Evolutionary conservation across 1,284 basidiomycete genomes (phyloP).

Genomic region (Cryptococcus amylolentus): DNA sequence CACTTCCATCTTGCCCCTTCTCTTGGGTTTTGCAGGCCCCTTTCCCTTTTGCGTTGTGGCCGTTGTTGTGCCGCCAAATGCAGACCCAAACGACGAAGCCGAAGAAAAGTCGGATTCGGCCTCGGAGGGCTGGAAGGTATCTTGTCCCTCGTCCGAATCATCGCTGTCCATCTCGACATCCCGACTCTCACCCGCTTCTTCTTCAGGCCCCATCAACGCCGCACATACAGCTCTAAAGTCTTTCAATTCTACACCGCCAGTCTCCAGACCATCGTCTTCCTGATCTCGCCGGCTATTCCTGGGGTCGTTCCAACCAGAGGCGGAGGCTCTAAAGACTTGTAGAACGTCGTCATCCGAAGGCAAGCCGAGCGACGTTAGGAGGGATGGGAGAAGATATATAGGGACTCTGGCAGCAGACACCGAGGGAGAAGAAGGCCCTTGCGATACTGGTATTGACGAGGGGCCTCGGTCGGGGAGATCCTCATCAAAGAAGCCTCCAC

Average conservation of each 20-base stretch:
- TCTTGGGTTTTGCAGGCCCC: constrained; percentile 8
- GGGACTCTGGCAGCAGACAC: constrained; percentile 15
- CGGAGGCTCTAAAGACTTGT: constrained; percentile 40
- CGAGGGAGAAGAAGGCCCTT: background rate
- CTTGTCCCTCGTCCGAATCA: constrained; percentile 18
- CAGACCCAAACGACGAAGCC: constrained; percentile 8
- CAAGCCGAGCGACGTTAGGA: constrained; percentile 37
- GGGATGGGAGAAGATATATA: constrained; percentile 31
- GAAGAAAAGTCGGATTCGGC: constrained; percentile 25
- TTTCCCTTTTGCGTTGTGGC: constrained; percentile 5
- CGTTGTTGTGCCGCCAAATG: constrained; percentile 4
- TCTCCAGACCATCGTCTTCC: constrained; percentile 9
- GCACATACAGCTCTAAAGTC: constrained; percentile 33
- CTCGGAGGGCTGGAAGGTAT: constrained; percentile 25
- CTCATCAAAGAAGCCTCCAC: background rate
- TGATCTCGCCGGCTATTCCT: background rate
- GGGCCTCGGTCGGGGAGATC: background rate
- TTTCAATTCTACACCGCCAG: constrained; percentile 23
- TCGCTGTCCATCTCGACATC: constrained; percentile 2
- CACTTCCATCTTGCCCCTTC: constrained; percentile 3
- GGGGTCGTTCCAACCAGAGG: constrained; percentile 38
- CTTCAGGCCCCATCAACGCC: constrained; percentile 42
- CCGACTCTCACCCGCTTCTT: constrained; percentile 15
- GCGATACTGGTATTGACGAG: constrained; percentile 3
- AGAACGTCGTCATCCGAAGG: constrained; percentile 48